These are phyloP conservation scores for Jaenimonas drosophilae DNA, from an alignment of 208 protist species.

Conservation along the genomic window DNA sequence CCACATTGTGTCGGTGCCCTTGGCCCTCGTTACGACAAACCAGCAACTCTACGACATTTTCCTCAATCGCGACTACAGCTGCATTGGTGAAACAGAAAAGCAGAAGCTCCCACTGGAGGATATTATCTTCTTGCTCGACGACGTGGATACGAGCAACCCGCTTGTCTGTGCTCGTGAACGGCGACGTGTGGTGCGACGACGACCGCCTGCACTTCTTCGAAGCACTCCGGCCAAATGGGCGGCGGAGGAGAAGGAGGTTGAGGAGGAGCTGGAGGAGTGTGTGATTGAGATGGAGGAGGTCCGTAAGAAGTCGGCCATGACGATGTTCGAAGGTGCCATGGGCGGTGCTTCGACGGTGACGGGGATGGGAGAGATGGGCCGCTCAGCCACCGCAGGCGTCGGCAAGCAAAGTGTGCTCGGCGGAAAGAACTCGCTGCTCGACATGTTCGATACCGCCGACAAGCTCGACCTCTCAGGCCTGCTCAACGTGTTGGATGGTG, in stretches of 20 bases:
- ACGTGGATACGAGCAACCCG: slow-evolving; percentile 57
- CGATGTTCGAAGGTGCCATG: background rate
- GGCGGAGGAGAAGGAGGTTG: slow-evolving; percentile 3
- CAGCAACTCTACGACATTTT: slow-evolving; percentile 88
- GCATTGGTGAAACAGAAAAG: slow-evolving; percentile 37
- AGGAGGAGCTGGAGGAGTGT: slow-evolving; percentile 10
- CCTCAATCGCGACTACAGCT: slow-evolving; percentile 40
- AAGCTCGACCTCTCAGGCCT: slow-evolving; percentile 78
- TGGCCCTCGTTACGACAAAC: slow-evolving; percentile 69
- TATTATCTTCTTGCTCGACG: slow-evolving; percentile 83
- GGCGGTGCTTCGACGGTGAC: too few species aligned
- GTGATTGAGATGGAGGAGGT: slow-evolving; percentile 7
- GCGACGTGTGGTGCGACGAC: slow-evolving; percentile 17
- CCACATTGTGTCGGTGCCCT: slow-evolving; percentile 65
- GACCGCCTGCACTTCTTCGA: slow-evolving; percentile 12
- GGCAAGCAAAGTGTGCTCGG: background rate
- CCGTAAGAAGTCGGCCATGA: background rate
- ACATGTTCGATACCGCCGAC: slow-evolving; percentile 35
- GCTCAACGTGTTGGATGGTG: slow-evolving; percentile 86
- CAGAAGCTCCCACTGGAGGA: slow-evolving; percentile 46
- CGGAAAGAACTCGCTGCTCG: slow-evolving; percentile 18
- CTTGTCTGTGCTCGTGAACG: slow-evolving; percentile 58
- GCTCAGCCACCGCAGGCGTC: background rate
- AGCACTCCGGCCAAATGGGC: background rate
- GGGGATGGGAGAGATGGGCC: too few species aligned